phyloP scores from a whole-genome alignment of 2,329 filamentous ascomycete genomes.

The Pochonia chlamydosporia region DNA sequence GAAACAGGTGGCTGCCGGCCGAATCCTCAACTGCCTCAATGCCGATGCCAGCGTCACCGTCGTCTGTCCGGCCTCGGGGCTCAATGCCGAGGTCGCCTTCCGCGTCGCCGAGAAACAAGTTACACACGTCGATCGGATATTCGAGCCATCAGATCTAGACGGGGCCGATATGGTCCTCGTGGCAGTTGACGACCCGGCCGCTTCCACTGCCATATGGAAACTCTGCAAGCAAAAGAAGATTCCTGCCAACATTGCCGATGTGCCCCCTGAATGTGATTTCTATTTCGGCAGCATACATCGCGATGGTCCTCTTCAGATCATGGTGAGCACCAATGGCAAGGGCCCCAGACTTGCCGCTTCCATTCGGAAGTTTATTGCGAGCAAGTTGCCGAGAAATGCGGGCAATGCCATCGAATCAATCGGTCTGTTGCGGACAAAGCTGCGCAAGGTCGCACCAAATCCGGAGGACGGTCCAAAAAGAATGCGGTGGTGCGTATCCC shows the following conservation, averaged over 20 bases:
- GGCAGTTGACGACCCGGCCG: conserved; percentile 86
- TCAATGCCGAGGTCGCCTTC: conserved; percentile 84
- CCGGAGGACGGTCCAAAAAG: conserved; percentile 72
- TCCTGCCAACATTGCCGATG: conserved; percentile 92
- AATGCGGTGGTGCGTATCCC: conserved; percentile 71
- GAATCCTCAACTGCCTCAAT: conserved; percentile 90
- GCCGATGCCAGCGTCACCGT: conserved; percentile 89
- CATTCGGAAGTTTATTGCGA: conserved; percentile 76
- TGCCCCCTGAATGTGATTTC: conserved; percentile 95
- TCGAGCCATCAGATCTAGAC: conserved; percentile 82
- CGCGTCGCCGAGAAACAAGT: conserved; percentile 73
- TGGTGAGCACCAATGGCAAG: conserved; percentile 98
- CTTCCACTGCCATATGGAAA: conserved; percentile 88
- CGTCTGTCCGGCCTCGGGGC: conserved; percentile 70
- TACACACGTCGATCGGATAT: conserved; percentile 73
- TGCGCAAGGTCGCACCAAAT: conserved; percentile 70
- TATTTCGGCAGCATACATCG: conserved; percentile 96
- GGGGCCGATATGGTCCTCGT: conserved; percentile 81
- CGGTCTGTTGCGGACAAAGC: conserved; percentile 69
- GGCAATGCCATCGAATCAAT: conserved; percentile 83
- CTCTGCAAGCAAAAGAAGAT: conserved; percentile 81
- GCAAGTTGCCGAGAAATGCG: conserved; percentile 67
- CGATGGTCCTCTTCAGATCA: conserved; percentile 92
- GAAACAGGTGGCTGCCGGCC: conserved; percentile 81
- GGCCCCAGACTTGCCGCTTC: conserved; percentile 86